Evolutionary conservation across 495 filamentous ascomycete species (phyloP).

Genomic region (Neurospora intermedia): DNA sequence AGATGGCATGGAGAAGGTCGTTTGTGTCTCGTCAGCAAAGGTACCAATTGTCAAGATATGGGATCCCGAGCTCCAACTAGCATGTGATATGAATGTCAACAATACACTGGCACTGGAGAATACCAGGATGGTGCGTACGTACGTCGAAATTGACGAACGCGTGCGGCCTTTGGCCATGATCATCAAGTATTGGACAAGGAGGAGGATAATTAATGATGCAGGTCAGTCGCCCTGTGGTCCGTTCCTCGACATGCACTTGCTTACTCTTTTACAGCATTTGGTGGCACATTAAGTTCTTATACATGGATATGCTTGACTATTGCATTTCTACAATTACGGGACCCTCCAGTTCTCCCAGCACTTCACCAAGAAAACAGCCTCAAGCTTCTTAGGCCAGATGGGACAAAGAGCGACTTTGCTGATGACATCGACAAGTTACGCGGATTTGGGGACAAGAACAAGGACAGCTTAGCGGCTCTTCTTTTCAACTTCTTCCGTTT

Average conservation of each 20-base stretch:
- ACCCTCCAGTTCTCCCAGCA: constrained; percentile 78
- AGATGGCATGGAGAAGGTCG: constrained; percentile 95
- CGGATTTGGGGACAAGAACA: constrained; percentile 69
- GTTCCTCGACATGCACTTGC: constrained; percentile 1
- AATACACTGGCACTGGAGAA: constrained; percentile 91
- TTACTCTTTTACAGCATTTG: constrained; percentile 50
- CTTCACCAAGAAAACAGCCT: constrained; percentile 68
- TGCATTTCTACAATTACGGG: constrained; percentile 84
- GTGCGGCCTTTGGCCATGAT: constrained; percentile 91
- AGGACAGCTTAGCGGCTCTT: constrained; percentile 69
- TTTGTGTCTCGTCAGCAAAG: constrained; percentile 87
- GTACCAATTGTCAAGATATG: constrained; percentile 98
- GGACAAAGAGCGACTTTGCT: constrained; percentile 63
- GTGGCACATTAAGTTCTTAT: constrained; percentile 93
- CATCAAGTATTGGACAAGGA: constrained; percentile 93
- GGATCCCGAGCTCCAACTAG: constrained; percentile 83
- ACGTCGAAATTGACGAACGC: constrained; percentile 85
- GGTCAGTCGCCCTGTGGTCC: constrained; percentile 43
- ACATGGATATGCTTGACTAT: constrained; percentile 99
- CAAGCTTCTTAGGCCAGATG: constrained; percentile 46
- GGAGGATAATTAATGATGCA: constrained; percentile 87
- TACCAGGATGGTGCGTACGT: constrained; percentile 95
- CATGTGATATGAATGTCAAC: constrained; percentile 99
- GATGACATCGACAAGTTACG: constrained; percentile 66
- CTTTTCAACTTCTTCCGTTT: constrained; percentile 91